Conservation (phyloP, 2,329 filamentous ascomycete genomes). For the Apiospora marii region DNA sequence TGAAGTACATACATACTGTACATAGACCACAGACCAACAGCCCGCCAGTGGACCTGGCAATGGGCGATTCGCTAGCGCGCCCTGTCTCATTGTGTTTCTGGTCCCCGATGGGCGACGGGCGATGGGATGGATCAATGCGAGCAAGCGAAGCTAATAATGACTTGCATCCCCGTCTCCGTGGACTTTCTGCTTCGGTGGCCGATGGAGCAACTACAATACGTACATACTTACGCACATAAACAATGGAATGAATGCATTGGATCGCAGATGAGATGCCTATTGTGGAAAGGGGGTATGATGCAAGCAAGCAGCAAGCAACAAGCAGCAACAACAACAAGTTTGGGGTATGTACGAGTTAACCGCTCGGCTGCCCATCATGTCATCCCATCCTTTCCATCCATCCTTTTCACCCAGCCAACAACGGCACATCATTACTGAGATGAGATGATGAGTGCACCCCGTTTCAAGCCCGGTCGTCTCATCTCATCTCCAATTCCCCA, state of each 20-base stretch:
- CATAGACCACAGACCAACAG: neutral
- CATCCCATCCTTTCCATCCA: neutral
- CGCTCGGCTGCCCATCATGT: neutral
- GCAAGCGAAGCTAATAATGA: conserved; percentile 14
- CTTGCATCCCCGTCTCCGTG: neutral
- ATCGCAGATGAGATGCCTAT: neutral
- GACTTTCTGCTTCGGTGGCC: neutral
- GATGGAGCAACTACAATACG: neutral
- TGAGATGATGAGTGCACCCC: neutral
- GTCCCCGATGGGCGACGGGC: neutral
- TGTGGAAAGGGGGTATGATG: neutral
- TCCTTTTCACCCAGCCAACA: conserved; percentile 2
- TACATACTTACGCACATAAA: neutral
- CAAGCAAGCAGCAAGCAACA: neutral
- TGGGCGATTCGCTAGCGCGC: conserved; percentile 12
- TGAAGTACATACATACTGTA: too few species aligned
- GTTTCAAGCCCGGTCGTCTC: conserved; percentile 9
- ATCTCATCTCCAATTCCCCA: neutral
- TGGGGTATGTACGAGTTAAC: neutral
- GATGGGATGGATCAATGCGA: conserved; percentile 11
- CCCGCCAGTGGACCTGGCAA: neutral
- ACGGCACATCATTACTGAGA: neutral
- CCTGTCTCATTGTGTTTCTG: neutral
- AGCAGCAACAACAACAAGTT: neutral
- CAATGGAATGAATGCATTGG: neutral